These are phyloP conservation scores for barley (Hordeum vulgare) DNA, from an alignment of 176 grass and related monocot species.

Conservation along the genomic window MorexV3_pseudomolecules_assembly NC_058523.1:465180751-465181250, in stretches of 20 bases:
- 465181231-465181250: neutral
- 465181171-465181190: neutral
- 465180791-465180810: neutral
- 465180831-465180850: neutral
- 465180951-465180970: neutral
- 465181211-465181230: neutral
- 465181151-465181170: neutral
- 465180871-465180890: neutral
- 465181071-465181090: neutral
- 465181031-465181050: constrained; percentile 49
- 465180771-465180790: neutral
- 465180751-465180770: neutral
- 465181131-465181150: neutral
- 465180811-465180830: neutral
- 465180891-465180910: neutral
- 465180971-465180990: constrained; percentile 19
- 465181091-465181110: neutral
- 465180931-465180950: neutral
- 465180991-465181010: constrained; percentile 92
- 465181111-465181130: neutral
- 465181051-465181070: neutral
- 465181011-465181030: constrained; percentile 72
- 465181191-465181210: neutral
- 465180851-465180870: neutral
- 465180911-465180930: neutral